Evolutionary conservation across 129 eudicot genomes (phyloP).

Genomic region (Centaurea solstitialis): DNA sequence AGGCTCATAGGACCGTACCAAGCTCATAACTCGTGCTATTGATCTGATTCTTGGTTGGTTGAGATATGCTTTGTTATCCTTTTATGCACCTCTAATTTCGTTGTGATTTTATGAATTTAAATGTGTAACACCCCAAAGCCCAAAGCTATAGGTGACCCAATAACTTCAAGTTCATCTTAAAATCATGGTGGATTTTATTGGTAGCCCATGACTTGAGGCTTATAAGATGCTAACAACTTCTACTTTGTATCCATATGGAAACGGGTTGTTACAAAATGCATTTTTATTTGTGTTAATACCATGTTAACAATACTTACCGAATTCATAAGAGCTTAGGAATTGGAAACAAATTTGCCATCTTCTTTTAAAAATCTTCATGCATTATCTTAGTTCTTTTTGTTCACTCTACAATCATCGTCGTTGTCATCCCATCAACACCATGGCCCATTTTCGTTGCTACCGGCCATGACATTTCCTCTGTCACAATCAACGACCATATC

Average conservation of each 20-base stretch:
- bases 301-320: neutral
- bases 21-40: neutral
- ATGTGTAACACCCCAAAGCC: too few species aligned
- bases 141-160: too few species aligned
- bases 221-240: too few species aligned
- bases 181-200: too few species aligned
- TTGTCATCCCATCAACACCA: neutral
- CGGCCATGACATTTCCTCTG: neutral
- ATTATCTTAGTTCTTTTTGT: neutral
- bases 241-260: too few species aligned
- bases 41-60: neutral
- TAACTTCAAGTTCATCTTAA: too few species aligned
- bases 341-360: neutral
- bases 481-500: slow-evolving; percentile 2
- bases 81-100: neutral
- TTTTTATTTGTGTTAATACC: neutral
- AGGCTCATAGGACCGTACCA: neutral
- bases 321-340: neutral
- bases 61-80: neutral
- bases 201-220: too few species aligned
- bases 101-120: neutral
- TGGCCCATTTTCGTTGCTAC: neutral
- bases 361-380: neutral
- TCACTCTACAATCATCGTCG: neutral
- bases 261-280: too few species aligned